Conservation (phyloP, 2,329 filamentous ascomycete species). For the Fusarium sulawesiense region DNA sequence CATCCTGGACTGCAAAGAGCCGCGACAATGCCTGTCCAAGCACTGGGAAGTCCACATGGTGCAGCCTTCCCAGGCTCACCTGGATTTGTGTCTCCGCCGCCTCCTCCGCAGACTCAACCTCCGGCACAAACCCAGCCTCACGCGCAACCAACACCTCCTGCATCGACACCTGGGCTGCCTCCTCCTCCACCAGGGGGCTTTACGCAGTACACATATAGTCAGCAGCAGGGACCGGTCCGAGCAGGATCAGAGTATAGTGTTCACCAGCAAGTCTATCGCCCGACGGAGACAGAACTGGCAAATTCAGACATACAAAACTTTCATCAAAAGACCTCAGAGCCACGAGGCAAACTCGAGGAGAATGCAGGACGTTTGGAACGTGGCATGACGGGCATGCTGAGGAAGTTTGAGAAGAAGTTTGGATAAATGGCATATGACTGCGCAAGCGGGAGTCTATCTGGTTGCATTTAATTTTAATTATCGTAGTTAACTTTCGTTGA, state of each 20-base stretch:
- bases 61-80: slow-evolving; percentile 59
- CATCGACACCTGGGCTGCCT: slow-evolving; percentile 53
- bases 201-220: slow-evolving; percentile 62
- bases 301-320: slow-evolving; percentile 52
- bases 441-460: slow-evolving; percentile 26
- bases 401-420: slow-evolving; percentile 83
- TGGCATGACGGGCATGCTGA: slow-evolving; percentile 77
- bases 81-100: slow-evolving; percentile 54
- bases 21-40: slow-evolving; percentile 61
- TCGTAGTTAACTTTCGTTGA: slow-evolving; percentile 16
- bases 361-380: slow-evolving; percentile 75
- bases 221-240: slow-evolving; percentile 37
- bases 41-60: slow-evolving; percentile 58
- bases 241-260: slow-evolving; percentile 63
- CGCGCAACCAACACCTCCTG: slow-evolving; percentile 49
- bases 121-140: slow-evolving; percentile 47
- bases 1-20: slow-evolving; percentile 62
- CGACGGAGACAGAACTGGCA: slow-evolving; percentile 70
- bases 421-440: slow-evolving; percentile 51
- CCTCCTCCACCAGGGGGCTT: slow-evolving; percentile 65
- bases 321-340: slow-evolving; percentile 57
- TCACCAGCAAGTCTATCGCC: slow-evolving; percentile 77
- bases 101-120: slow-evolving; percentile 47
- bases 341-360: slow-evolving; percentile 69
- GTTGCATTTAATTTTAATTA: slow-evolving; percentile 13